Percentiles rank a stretch among this genome's conserved stretches.
Conservation (phyloP, 768 basidiomycete species). For the Baorangia bicolor region DNA sequence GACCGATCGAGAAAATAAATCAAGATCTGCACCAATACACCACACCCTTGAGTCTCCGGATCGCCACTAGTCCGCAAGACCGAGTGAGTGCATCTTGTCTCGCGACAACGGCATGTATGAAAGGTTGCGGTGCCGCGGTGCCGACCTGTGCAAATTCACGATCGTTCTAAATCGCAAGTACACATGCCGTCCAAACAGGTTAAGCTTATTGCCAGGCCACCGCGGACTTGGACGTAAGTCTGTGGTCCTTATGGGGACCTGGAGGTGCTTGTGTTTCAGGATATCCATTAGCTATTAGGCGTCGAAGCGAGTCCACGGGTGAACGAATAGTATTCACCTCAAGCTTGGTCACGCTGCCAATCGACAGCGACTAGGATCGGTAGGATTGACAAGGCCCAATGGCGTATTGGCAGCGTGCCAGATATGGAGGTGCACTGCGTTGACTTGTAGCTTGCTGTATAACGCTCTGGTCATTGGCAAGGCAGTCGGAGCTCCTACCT, state of each 20-base stretch:
- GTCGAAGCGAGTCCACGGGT: constrained; percentile 1
- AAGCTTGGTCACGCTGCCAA: neutral
- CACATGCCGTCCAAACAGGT: neutral
- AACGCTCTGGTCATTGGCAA: too few species aligned
- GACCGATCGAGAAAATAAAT: constrained; percentile 20
- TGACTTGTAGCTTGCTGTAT: neutral
- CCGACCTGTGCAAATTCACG: constrained; percentile 13
- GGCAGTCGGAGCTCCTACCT: neutral
- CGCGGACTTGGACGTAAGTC: constrained; percentile 17
- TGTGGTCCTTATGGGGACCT: constrained; percentile 7
- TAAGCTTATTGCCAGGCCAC: constrained; percentile 16
- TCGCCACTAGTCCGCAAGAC: constrained; percentile 10
- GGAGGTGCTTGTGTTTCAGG: constrained; percentile 4
- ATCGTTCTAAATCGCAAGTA: neutral
- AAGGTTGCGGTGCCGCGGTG: constrained; percentile 19
- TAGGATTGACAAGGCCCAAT: neutral
- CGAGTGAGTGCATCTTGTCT: constrained; percentile 2
- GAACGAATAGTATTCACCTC: constrained; percentile 3
- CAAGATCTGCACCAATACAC: constrained; percentile 18
- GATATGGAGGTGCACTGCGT: neutral
- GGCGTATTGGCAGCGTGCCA: neutral
- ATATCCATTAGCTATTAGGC: constrained; percentile 13
- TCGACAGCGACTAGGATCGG: neutral
- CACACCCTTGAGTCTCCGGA: constrained; percentile 11
- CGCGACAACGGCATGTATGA: constrained; percentile 13